Evolutionary conservation across 2,329 filamentous ascomycete species (phyloP).

Genomic region (Verticillium nonalfalfae): DNA sequence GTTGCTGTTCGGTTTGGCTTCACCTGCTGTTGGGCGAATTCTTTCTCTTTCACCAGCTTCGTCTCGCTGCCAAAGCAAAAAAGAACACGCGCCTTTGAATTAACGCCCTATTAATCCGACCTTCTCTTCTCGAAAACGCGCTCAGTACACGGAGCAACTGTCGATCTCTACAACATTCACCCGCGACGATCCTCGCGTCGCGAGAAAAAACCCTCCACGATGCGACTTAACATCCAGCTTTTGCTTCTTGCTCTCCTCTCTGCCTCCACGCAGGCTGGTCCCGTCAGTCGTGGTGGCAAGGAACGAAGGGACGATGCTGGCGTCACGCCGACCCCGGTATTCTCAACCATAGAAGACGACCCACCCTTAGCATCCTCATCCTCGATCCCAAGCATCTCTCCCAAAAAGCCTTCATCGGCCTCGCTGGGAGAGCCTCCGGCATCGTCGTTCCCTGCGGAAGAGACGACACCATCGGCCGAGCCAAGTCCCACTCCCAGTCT

Average conservation of each 20-base stretch:
- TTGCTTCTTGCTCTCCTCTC: conserved; percentile 8
- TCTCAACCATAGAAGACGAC: conserved; percentile 6
- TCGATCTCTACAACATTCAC: neutral
- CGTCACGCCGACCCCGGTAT: conserved; percentile 10
- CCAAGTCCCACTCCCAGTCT: too few species aligned
- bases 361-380: neutral
- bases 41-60: conserved; percentile 4
- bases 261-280: conserved; percentile 12
- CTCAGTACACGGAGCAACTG: neutral
- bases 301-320: conserved; percentile 2
- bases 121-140: neutral
- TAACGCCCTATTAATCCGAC: neutral
- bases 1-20: neutral
- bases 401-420: neutral
- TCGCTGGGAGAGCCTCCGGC: neutral
- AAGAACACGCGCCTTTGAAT: neutral
- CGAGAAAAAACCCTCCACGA: neutral
- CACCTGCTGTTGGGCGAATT: neutral
- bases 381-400: neutral
- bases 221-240: conserved; percentile 4
- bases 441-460: neutral
- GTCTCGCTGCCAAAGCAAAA: neutral
- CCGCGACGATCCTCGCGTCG: neutral
- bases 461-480: too few species aligned
- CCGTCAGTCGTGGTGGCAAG: conserved; percentile 9